Evolutionary conservation across 2,329 filamentous ascomycete genomes (phyloP).

Genomic region (Aspergillus ustus): DNA sequence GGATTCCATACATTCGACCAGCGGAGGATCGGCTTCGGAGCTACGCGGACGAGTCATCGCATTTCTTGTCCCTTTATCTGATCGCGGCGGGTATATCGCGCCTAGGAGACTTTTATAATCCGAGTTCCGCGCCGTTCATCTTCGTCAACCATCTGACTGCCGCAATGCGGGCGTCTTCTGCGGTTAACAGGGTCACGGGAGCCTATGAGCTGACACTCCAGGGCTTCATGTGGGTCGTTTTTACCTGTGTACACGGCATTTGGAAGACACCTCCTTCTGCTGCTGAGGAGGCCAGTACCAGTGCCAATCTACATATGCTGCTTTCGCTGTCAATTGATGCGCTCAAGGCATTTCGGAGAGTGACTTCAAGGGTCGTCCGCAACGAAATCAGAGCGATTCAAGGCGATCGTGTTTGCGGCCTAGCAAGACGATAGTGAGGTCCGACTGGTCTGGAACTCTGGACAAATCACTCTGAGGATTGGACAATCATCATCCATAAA

Average conservation of each 20-base stretch:
- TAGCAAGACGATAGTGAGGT: no score
- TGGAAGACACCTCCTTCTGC: neutral
- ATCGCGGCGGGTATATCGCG: neutral
- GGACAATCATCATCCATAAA: no score
- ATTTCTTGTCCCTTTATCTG: neutral
- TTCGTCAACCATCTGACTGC: neutral
- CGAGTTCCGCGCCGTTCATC: neutral
- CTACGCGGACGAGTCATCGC: neutral
- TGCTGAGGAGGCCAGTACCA: neutral
- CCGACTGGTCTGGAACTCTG: no score
- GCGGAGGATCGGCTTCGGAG: neutral
- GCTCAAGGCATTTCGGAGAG: neutral
- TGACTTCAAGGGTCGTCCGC: neutral
- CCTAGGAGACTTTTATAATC: neutral
- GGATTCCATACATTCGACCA: neutral
- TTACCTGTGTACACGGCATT: neutral
- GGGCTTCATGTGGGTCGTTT: neutral
- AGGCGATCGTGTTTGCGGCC: no score
- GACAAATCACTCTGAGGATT: no score
- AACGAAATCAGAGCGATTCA: no score
- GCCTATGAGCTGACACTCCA: neutral
- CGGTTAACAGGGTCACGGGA: neutral
- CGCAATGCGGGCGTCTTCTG: neutral
- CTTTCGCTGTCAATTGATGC: neutral
- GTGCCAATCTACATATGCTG: neutral